Conservation (phyloP, 768 basidiomycete genomes). For the Suillus luteus region DNA sequence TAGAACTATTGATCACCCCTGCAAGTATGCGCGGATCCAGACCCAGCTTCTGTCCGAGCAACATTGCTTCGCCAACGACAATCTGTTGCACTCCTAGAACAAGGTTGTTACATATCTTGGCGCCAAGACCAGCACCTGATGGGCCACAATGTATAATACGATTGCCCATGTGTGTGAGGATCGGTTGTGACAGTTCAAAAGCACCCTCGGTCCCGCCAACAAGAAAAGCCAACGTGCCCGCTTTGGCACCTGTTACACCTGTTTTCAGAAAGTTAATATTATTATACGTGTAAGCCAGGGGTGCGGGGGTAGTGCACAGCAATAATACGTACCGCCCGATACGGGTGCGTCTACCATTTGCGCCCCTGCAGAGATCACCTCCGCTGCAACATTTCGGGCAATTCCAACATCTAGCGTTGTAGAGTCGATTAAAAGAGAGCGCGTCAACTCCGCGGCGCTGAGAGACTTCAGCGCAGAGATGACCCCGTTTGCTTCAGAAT, state of each 20-base stretch:
- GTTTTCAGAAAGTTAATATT: constrained; percentile 5
- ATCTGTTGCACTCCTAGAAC: constrained; percentile 80
- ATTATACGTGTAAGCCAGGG: constrained; percentile 8
- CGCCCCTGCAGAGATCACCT: constrained; percentile 57
- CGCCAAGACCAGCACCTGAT: constrained; percentile 79
- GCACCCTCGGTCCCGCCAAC: constrained; percentile 73
- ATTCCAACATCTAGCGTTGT: constrained; percentile 86
- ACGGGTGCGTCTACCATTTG: constrained; percentile 93
- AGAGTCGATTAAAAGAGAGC: constrained; percentile 81
- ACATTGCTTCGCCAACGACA: constrained; percentile 87
- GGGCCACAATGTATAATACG: constrained; percentile 83
- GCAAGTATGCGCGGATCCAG: constrained; percentile 76
- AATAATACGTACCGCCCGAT: constrained; percentile 69
- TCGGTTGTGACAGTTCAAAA: constrained; percentile 58
- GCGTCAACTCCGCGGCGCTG: constrained; percentile 34
- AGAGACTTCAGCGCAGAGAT: constrained; percentile 61
- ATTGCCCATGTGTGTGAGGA: constrained; percentile 75
- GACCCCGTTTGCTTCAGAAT: constrained; percentile 60
- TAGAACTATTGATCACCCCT: constrained; percentile 82
- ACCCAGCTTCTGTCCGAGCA: constrained; percentile 81
- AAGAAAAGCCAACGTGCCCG: constrained; percentile 88
- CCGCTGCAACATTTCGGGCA: constrained; percentile 62
- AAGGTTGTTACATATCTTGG: constrained; percentile 91
- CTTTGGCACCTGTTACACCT: constrained; percentile 87
- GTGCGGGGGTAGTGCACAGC: constrained; percentile 9